Conservation (phyloP, 2,329 filamentous ascomycete genomes). For the Sarocladium kiliense region DNA sequence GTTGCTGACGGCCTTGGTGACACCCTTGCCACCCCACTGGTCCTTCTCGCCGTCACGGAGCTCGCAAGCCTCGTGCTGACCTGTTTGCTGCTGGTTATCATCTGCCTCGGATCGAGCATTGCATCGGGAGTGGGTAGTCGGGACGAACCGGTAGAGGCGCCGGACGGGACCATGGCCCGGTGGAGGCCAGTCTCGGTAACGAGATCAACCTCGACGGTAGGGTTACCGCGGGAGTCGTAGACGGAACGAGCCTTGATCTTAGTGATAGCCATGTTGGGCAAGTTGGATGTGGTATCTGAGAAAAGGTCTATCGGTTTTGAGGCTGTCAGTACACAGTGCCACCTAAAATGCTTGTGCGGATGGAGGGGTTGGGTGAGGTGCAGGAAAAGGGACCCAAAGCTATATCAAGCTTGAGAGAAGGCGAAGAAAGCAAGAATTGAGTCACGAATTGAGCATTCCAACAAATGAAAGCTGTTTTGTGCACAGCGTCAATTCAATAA, state of each 20-base stretch:
- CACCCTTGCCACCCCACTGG: conserved; percentile 85
- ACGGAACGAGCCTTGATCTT: conserved; percentile 91
- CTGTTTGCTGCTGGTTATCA: conserved; percentile 38
- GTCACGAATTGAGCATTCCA: neutral
- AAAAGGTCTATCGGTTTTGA: neutral
- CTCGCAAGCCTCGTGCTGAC: conserved; percentile 86
- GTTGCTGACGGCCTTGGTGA: conserved; percentile 79
- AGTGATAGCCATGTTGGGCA: conserved; percentile 74
- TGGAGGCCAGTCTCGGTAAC: conserved; percentile 95
- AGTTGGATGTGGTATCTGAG: neutral
- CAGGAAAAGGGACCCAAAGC: neutral
- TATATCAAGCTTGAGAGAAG: neutral
- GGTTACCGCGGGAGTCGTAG: conserved; percentile 98
- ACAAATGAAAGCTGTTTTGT: neutral
- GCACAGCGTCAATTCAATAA: neutral
- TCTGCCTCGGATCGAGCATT: conserved; percentile 14
- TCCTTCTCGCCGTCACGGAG: conserved; percentile 85
- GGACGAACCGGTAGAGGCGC: conserved; percentile 81
- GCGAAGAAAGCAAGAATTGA: neutral
- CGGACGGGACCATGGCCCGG: conserved; percentile 95
- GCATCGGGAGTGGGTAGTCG: conserved; percentile 18
- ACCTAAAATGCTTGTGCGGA: neutral
- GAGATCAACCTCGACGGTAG: conserved; percentile 96
- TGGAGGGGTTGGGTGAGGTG: neutral
- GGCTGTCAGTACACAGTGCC: neutral